Evolutionary conservation across 805 yeast species (phyloP).

Genomic region (Candida verbasci): DNA sequence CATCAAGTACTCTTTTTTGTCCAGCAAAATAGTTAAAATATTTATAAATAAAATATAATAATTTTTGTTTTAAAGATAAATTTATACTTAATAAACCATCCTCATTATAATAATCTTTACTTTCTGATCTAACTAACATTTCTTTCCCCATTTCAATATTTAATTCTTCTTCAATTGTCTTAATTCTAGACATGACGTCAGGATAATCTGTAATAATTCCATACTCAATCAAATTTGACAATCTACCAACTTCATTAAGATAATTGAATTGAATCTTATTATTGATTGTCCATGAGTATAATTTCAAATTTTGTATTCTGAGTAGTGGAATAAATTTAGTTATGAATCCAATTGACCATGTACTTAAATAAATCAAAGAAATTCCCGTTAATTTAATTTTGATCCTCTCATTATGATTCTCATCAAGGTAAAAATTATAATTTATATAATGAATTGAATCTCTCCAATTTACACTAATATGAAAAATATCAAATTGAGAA

Average conservation of each 20-base stretch:
- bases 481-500: constrained; percentile 28
- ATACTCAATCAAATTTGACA: constrained; percentile 22
- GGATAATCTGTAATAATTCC: constrained; percentile 38
- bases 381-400: constrained; percentile 31
- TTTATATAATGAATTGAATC: constrained; percentile 27
- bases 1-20: constrained; percentile 12
- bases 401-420: constrained; percentile 15
- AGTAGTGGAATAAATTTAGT: constrained; percentile 34
- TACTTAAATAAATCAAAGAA: constrained; percentile 32
- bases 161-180: constrained; percentile 5
- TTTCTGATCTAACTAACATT: neutral
- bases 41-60: constrained; percentile 11
- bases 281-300: constrained; percentile 40
- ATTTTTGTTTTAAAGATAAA: constrained; percentile 13
- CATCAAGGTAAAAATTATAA: constrained; percentile 30
- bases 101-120: constrained; percentile 5
- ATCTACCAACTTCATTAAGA: constrained; percentile 21
- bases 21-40: constrained; percentile 10
- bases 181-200: constrained; percentile 22
- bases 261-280: constrained; percentile 31
- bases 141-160: neutral
- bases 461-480: constrained; percentile 33
- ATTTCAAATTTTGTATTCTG: constrained; percentile 24
- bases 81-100: constrained; percentile 8
- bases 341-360: constrained; percentile 34